phyloP scores from a whole-genome alignment of 2,329 filamentous ascomycete genomes.

The Aspergillus latus region DNA sequence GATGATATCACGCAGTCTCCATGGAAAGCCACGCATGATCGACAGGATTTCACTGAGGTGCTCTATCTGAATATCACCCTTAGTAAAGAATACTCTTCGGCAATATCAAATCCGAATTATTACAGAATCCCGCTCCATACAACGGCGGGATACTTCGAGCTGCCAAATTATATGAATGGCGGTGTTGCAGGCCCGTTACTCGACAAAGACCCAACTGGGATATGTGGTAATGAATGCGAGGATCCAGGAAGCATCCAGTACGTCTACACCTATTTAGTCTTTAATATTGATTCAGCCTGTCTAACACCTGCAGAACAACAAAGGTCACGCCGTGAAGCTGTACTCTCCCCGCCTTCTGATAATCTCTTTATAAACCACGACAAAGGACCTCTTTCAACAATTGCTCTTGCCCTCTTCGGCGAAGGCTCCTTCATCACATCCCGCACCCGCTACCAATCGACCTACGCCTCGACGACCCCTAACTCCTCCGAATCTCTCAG shows the following conservation, averaged over 20 bases:
- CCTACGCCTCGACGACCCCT: not conserved
- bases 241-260: not conserved
- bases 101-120: not conserved
- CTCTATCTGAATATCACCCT: not conserved
- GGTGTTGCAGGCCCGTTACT: not conserved
- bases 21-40: not conserved
- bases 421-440: conserved; percentile 21
- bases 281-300: not conserved
- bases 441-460: not conserved
- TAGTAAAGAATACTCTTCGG: not conserved
- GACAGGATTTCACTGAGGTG: not conserved
- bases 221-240: not conserved
- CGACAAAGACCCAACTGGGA: not conserved
- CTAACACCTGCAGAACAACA: not conserved
- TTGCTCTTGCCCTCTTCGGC: conserved; percentile 26
- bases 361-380: not conserved
- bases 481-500: not conserved
- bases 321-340: not conserved
- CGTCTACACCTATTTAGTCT: not conserved
- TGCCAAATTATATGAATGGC: not conserved
- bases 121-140: not conserved
- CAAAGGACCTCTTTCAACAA: conserved; percentile 24
- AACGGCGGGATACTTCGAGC: not conserved
- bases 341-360: not conserved
- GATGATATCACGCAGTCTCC: not conserved